A percentile compares a stretch with the other conserved stretches of the same genome.
These are phyloP conservation scores for Exophiala aquamarina DNA, from an alignment of 2,329 filamentous ascomycete species.

Conservation along the genomic window DNA sequence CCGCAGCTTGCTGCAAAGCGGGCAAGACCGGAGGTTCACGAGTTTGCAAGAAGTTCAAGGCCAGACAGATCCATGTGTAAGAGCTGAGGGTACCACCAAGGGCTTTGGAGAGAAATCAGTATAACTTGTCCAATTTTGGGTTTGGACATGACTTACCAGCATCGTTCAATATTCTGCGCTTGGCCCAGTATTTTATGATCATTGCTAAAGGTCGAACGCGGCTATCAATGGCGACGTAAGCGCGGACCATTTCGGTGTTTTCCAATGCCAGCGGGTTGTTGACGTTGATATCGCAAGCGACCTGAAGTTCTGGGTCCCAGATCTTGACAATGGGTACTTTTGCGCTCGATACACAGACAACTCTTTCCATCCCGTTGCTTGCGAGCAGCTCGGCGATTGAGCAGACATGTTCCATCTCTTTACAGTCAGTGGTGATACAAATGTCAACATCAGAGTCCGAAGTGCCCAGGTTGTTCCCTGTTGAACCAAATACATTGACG, in stretches of 20 bases:
- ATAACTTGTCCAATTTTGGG: constrained; percentile 24
- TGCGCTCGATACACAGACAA: constrained; percentile 89
- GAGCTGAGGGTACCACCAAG: constrained; percentile 94
- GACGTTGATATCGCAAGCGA: constrained; percentile 97
- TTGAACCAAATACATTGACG: constrained; percentile 96
- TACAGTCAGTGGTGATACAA: constrained; percentile 91
- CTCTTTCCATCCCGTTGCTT: constrained; percentile 91
- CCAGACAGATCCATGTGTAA: constrained; percentile 99
- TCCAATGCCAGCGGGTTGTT: constrained; percentile 94
- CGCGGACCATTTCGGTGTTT: constrained; percentile 97
- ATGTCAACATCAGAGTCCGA: constrained; percentile 98
- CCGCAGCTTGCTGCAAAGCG: constrained; percentile 72
- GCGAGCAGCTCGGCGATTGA: constrained; percentile 83
- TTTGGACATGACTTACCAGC: constrained; percentile 65
- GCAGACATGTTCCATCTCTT: constrained; percentile 84
- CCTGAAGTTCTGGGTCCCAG: constrained; percentile 87
- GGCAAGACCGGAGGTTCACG: constrained; percentile 81
- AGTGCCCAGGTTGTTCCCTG: constrained; percentile 90
- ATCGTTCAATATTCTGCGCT: constrained; percentile 88
- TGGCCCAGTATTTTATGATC: constrained; percentile 97
- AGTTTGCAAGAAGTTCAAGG: constrained; percentile 92
- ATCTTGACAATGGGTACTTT: constrained; percentile 99
- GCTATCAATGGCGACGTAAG: constrained; percentile 90
- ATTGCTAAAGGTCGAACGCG: constrained; percentile 90
- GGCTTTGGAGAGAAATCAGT: constrained; percentile 51